Evolutionary conservation across 1,284 basidiomycete species (phyloP), one percentile per base, ranked within the genome.

Genomic region (Ceratorhiza oryzae-sativae): DNA sequence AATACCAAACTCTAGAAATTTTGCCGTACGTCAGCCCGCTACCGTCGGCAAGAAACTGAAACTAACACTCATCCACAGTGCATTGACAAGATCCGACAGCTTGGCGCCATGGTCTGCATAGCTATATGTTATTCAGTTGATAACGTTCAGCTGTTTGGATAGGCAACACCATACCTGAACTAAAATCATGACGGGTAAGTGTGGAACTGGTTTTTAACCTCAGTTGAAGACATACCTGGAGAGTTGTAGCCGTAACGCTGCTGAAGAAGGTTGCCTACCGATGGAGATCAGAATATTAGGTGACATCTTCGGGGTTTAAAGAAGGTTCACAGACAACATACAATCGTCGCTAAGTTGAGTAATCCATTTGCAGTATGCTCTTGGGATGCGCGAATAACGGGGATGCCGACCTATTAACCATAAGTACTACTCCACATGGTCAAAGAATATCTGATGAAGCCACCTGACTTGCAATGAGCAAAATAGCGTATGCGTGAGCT

Each of bases 351-450:
- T 51, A 90, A 81, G 75, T 90, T 91, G 39, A 90, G 84, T 6
- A 91, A 81, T 74, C 90, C 90, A 73, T 82, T 83, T 10, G 89
- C 88, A 5, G 85, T 88, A 75, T 90, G 89, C 74, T 89, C 87
- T 78, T 91, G 90, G 0, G 87, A 87, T 75, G 90, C 90, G 51
- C 88, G 86, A 75, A 91, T 91, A 0, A 88, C 88, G 15, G 89
- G 89, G 12, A 91, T 88, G 78, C 88, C 88, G 88, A 61, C 42
- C 36, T 72, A 20, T 23, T 18, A 51, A 23, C 2, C 1, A 4
- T 51, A 18, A 51, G 49, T 23, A 12, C 15, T n/a, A 48, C 46
- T 5, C 46, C 15, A n/a, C n/a, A n/a, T n/a, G n/a, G n/a, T n/a
- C n/a, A n/a, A n/a, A n/a, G n/a, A n/a, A n/a, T n/a, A n/a, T n/a